These are phyloP conservation scores for Microbotryum violaceum DNA, from an alignment of 1,284 basidiomycete genomes.

Conservation along the genomic window DNA sequence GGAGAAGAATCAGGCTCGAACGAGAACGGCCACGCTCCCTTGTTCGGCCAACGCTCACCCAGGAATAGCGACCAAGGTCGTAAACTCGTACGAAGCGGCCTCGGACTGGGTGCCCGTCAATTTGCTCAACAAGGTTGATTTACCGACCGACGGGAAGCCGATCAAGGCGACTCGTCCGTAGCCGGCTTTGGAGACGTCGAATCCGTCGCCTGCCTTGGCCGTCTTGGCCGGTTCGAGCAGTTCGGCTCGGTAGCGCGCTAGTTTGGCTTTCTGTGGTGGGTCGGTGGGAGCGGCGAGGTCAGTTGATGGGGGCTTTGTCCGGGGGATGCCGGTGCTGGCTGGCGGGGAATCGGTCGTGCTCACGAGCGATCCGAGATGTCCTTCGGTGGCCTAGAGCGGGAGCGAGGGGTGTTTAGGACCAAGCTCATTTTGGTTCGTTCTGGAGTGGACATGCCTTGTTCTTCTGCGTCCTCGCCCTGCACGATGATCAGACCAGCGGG, in stretches of 20 bases:
- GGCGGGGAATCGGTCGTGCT: not conserved
- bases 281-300: not conserved
- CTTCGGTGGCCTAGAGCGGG: conserved; percentile 4
- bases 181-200: conserved; percentile 71
- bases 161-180: conserved; percentile 71
- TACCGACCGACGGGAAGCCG: conserved; percentile 31
- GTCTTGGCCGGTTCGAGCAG: conserved; percentile 47
- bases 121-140: conserved; percentile 87
- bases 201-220: conserved; percentile 64
- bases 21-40: not conserved
- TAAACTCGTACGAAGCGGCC: conserved; percentile 75
- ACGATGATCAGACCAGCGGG: conserved; percentile 21
- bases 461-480: conserved; percentile 43
- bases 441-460: conserved; percentile 35
- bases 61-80: conserved; percentile 61
- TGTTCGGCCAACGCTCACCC: conserved; percentile 44
- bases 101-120: conserved; percentile 83
- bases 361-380: not conserved
- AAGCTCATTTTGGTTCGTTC: too few species aligned
- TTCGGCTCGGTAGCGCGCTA: conserved; percentile 51
- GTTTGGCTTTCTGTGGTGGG: conserved; percentile 60
- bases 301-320: not conserved
- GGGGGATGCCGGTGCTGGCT: too few species aligned
- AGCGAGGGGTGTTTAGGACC: not conserved
- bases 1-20: not conserved